A percentile compares a stretch with the other conserved stretches of the same genome.
Conservation (phyloP, 2,329 filamentous ascomycete genomes). For the Ophiostoma australiae region DNA sequence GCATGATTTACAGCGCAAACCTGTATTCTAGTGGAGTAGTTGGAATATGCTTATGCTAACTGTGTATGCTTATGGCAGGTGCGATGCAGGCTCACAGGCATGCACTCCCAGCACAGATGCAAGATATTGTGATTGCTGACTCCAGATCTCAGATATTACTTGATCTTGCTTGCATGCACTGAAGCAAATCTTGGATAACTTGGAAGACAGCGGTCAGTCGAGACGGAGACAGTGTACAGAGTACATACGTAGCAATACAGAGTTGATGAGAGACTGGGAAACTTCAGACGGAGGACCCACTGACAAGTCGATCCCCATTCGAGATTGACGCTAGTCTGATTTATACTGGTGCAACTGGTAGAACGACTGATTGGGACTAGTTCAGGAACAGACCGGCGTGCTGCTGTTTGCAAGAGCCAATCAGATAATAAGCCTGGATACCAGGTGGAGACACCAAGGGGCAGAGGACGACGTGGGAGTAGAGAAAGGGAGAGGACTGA, state of each 20-base stretch:
- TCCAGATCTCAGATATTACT: neutral
- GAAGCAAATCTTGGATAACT: neutral
- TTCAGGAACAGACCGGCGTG: constrained; percentile 20
- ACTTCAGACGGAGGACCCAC: neutral
- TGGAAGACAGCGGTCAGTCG: neutral
- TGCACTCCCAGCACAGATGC: too few species aligned
- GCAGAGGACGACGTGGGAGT: neutral
- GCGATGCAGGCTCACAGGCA: too few species aligned
- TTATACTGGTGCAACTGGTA: neutral
- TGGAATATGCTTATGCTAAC: neutral
- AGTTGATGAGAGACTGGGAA: neutral
- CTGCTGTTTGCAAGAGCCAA: neutral
- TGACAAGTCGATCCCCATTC: neutral
- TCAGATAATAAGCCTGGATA: neutral
- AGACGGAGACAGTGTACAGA: neutral
- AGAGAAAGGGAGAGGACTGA: neutral
- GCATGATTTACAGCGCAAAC: constrained; percentile 7
- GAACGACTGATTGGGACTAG: constrained; percentile 5
- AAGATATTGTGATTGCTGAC: too few species aligned
- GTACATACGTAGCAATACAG: too few species aligned
- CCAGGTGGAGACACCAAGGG: neutral
- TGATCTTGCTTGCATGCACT: neutral
- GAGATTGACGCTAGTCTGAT: neutral
- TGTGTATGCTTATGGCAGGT: neutral
- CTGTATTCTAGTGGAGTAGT: constrained; percentile 12